A percentile compares a stretch with the other conserved stretches of the same genome.
These are phyloP conservation scores for Alternaria conjuncta DNA, from an alignment of 2,329 filamentous ascomycete species.

Conservation along the genomic window DNA sequence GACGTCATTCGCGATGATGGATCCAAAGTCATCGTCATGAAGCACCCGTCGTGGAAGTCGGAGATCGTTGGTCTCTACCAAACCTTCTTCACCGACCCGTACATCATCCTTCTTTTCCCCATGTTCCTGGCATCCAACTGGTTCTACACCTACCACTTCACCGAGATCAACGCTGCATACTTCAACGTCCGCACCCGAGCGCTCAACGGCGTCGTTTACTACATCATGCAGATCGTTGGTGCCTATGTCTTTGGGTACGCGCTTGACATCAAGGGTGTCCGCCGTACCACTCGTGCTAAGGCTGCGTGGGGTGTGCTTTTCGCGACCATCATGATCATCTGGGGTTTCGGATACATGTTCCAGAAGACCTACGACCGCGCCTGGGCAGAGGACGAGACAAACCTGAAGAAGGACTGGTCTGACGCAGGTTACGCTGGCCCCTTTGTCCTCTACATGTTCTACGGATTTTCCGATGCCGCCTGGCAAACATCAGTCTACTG, in stretches of 20 bases:
- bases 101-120: constrained; percentile 77
- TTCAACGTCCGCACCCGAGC: constrained; percentile 77
- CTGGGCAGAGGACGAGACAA: constrained; percentile 31
- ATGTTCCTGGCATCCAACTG: constrained; percentile 83
- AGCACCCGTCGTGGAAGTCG: constrained; percentile 84
- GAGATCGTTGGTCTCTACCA: constrained; percentile 79
- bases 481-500: constrained; percentile 95
- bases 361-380: constrained; percentile 65
- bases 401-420: constrained; percentile 68
- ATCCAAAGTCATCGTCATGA: constrained; percentile 82
- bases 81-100: constrained; percentile 72
- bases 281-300: constrained; percentile 73
- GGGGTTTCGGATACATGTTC: constrained; percentile 84
- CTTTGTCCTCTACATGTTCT: constrained; percentile 90
- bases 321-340: constrained; percentile 75
- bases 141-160: constrained; percentile 83
- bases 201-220: constrained; percentile 83
- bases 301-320: constrained; percentile 67
- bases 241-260: constrained; percentile 74
- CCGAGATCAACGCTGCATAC: constrained; percentile 71
- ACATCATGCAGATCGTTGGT: constrained; percentile 77
- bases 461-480: constrained; percentile 85
- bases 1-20: constrained; percentile 78
- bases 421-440: constrained; percentile 73
- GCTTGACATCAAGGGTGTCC: constrained; percentile 65